Evolutionary conservation across 2,329 filamentous ascomycete genomes (phyloP), one percentile per base, ranked within the genome.

Genomic region (Sporothrix euskadiensis): DNA sequence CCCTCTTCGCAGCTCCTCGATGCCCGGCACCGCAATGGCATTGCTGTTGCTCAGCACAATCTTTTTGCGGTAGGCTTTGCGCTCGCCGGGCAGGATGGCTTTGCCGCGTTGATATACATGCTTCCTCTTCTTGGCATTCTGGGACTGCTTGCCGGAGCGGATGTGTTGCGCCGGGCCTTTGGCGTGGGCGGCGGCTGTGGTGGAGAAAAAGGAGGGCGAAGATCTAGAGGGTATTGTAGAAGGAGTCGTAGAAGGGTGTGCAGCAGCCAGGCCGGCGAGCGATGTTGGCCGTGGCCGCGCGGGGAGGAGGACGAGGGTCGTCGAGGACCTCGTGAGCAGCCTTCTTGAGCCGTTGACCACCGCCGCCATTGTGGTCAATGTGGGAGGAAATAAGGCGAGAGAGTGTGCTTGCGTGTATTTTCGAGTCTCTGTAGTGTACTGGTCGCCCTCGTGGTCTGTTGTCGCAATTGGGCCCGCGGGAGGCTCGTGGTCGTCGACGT

Each of bases 21-120:
- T 85, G 12, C 89, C 92, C 32, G 85, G 80, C 8, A 98, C 91
- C 74, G 91, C 89, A 52, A 98, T 84, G 69, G 96, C 96, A 83
- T 97, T 98, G 82, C 93, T 92, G 84, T 98, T 99, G 85, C 92
- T 95, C 75, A 99, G 89, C 74, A 97, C 90, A 79, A 99, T 93
- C 77, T 93, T 90, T 85, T 97, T 97, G 77, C 94, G 90, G 80
- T 93, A 86, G 39, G 93, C 92, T 83, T 94, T 97, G 77, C 94
- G 90, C 85, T 98, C 94, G 77, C 94, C 95, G 3, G 89, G 86
- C 14, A 85, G 85, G 26, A 92, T 91, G 19, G 89, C 86, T 81
- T 87, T 88, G 72, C 83, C 80, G 35, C 82, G 81, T 35, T 81
- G 81, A 61, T 84, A 79, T 19, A 81, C 61, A 61, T 73, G 54